Evolutionary conservation across 176 grass and related monocot species (phyloP).

Genomic region (Triticum turgidum): DNA sequence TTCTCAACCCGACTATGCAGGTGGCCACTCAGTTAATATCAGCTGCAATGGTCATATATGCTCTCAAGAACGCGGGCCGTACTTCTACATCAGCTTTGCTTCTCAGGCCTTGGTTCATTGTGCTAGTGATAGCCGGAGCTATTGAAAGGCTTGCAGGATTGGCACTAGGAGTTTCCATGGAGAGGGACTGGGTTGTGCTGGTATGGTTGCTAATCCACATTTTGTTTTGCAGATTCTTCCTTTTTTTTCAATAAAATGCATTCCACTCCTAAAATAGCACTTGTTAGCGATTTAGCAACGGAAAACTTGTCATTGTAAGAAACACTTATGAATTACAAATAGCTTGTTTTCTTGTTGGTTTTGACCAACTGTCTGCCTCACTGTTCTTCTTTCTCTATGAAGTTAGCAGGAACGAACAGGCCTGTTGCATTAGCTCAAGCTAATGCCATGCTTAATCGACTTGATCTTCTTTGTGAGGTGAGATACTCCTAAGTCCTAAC

Average conservation of each 20-base stretch:
- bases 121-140: conserved; percentile 70
- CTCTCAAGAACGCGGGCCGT: conserved; percentile 46
- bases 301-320: background rate
- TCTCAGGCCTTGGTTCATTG: conserved; percentile 90
- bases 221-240: background rate
- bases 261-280: background rate
- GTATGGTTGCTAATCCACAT: conserved; percentile 49
- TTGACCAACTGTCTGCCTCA: conserved; percentile 23
- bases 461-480: conserved; percentile 94
- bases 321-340: conserved; percentile 4
- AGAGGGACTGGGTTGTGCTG: conserved; percentile 96
- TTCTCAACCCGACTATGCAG: conserved; percentile 53
- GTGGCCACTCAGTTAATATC: conserved; percentile 86
- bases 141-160: conserved; percentile 85
- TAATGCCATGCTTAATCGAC: conserved; percentile 83
- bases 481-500: conserved; percentile 16
- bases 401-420: conserved; percentile 94
- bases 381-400: conserved; percentile 42
- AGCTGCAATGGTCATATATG: conserved; percentile 83
- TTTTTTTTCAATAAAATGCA: conserved; percentile 1
- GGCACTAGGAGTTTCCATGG: conserved; percentile 87
- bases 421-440: conserved; percentile 93
- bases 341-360: conserved; percentile 16
- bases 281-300: background rate
- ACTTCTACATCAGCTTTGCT: conserved; percentile 59